Evolutionary conservation across 371 early-diverging fungal genomes (phyloP), one percentile per base, ranked within the genome.

Genomic region (Syncephalastrum monosporum): DNA sequence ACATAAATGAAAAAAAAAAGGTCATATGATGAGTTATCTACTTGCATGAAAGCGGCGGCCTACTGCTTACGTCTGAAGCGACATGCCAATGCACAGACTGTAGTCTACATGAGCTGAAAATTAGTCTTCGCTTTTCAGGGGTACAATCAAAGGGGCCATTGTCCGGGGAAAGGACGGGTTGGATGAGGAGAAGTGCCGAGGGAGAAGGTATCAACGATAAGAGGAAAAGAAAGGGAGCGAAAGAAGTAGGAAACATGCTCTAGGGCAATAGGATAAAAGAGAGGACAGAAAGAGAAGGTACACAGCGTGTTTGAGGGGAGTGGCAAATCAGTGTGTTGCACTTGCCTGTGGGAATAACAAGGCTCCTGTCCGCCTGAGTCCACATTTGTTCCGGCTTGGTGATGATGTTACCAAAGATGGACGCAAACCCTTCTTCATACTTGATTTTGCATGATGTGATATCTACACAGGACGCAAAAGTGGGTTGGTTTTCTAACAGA

Each of bases 391-490:
- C 71, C 10, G 81, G 77, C 47, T 72, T 77, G 46, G 68, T 64
- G 16, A 73, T 64, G 4, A 77, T 65, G 25, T 57, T 66, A 4
- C 65, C 68, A 23, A 71, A 46, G 12, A 70, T 52, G 42, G 50
- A 57, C 50, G 67, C 68, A 59, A 75, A 81, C 0, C 81, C 78
- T 60, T 75, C 76, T 51, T 75, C 65, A 47, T 81, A 81, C 53
- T 74, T 77, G 50, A 81, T 76, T 48, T 69, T 77, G 19, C 70
- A 70, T 19, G 78, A 81, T 33, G 63, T 71, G 16, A 71, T 55
- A 63, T 70, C 73, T 75, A 57, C 12, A 48, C n/a, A 44, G 16
- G 5, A 25, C 1, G 24, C 15, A 2, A 44, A 29, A 21, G 29
- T 14, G 27, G n/a, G 51, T 38, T 15, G 12, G 10, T 4, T 41